Percentiles rank a stretch among this genome's conserved stretches.
Evolutionary conservation across 2,329 filamentous ascomycete genomes (phyloP).

Genomic region (Penicillium sp.): DNA sequence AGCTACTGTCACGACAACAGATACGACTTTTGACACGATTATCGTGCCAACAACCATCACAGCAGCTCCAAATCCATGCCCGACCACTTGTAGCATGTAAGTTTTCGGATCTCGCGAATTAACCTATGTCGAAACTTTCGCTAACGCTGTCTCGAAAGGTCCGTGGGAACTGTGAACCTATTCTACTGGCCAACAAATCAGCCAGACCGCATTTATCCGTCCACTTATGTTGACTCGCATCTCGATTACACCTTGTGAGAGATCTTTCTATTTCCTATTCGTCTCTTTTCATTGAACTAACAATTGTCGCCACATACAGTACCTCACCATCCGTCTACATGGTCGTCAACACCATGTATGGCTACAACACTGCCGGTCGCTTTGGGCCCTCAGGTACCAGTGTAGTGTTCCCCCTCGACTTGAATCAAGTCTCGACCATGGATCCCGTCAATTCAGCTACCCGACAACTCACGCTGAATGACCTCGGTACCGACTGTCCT

Average conservation of each 20-base stretch:
- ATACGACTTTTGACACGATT: neutral
- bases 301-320: neutral
- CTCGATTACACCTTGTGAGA: slow-evolving; percentile 16
- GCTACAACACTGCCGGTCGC: slow-evolving; percentile 15
- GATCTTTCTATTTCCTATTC: neutral
- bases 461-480: slow-evolving; percentile 13
- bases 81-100: slow-evolving; percentile 17
- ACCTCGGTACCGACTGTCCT: slow-evolving; percentile 16
- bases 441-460: slow-evolving; percentile 7
- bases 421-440: slow-evolving; percentile 15
- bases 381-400: slow-evolving; percentile 16
- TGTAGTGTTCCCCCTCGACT: slow-evolving; percentile 13
- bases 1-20: neutral
- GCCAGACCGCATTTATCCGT: slow-evolving; percentile 8
- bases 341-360: slow-evolving; percentile 14
- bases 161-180: slow-evolving; percentile 15
- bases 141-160: slow-evolving; percentile 7
- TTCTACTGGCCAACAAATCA: slow-evolving; percentile 16
- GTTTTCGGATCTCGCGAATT: neutral
- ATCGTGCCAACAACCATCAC: slow-evolving; percentile 15
- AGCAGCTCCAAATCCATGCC: slow-evolving; percentile 14
- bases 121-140: neutral
- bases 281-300: neutral
- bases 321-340: slow-evolving; percentile 19
- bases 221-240: slow-evolving; percentile 13